A percentile compares a stretch with the other conserved stretches of the same genome.
Evolutionary conservation across 2,329 filamentous ascomycete species (phyloP).

Genomic region (Plectosphaerella plurivora): DNA sequence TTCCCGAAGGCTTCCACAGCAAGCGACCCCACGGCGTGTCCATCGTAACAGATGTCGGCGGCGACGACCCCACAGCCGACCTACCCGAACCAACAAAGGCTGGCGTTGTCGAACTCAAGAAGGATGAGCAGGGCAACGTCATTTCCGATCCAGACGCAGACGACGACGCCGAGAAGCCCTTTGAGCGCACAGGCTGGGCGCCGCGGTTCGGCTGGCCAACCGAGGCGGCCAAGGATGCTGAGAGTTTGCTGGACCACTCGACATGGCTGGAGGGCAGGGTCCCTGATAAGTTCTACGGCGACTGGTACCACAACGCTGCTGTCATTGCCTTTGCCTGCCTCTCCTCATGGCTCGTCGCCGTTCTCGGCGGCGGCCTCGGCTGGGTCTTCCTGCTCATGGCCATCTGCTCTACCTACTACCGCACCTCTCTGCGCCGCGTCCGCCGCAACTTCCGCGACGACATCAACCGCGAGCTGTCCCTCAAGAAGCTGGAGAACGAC

Average conservation of each 20-base stretch:
- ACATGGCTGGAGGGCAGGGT: conserved; percentile 81
- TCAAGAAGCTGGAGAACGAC: conserved; percentile 84
- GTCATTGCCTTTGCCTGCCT: conserved; percentile 92
- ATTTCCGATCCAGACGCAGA: conserved; percentile 28
- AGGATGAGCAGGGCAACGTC: conserved; percentile 43
- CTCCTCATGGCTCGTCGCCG: conserved; percentile 81
- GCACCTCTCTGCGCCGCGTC: conserved; percentile 89
- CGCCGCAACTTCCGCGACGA: conserved; percentile 96
- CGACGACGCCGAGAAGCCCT: conserved; percentile 46
- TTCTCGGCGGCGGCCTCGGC: conserved; percentile 83
- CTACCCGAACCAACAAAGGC: conserved; percentile 71
- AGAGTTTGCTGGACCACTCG: conserved; percentile 78
- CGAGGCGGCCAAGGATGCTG: conserved; percentile 52
- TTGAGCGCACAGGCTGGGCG: conserved; percentile 72
- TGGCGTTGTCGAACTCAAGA: conserved; percentile 55
- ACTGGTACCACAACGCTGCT: conserved; percentile 98
- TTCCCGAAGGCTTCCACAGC: conserved; percentile 62
- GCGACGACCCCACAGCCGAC: conserved; percentile 71
- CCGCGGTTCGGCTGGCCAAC: conserved; percentile 73
- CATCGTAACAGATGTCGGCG: conserved; percentile 69
- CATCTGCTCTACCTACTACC: conserved; percentile 88
- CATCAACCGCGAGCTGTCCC: conserved; percentile 80
- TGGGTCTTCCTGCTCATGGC: conserved; percentile 96
- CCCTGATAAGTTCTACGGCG: conserved; percentile 87
- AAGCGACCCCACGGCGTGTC: conserved; percentile 60